A percentile compares a stretch with the other conserved stretches of the same genome.
Conservation (phyloP, 148 eudicot genomes). For the Cornus florida region DNA sequence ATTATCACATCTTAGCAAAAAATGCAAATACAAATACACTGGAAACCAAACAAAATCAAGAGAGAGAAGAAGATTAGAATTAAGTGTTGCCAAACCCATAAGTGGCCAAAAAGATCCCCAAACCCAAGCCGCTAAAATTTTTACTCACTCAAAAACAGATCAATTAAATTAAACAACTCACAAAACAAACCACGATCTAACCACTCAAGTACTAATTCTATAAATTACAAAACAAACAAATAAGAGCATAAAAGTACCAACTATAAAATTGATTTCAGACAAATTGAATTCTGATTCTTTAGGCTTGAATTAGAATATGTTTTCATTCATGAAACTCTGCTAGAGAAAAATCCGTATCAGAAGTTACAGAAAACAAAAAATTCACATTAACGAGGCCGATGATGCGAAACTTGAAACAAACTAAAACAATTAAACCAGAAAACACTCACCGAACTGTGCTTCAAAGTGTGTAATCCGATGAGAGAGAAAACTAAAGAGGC, state of each 20-base stretch:
- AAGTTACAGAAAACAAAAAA: no score
- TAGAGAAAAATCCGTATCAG: no score
- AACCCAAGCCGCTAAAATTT: not conserved
- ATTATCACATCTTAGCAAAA: not conserved
- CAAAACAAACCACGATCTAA: not conserved
- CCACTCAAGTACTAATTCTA: not conserved
- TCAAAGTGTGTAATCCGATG: conserved; percentile 20
- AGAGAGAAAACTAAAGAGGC: not conserved
- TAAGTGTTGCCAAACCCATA: not conserved
- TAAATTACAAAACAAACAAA: no score
- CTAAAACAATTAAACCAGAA: not conserved
- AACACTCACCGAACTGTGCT: conserved; percentile 34
- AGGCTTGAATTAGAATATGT: not conserved
- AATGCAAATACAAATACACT: not conserved
- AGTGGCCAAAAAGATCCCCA: not conserved
- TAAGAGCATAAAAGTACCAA: not conserved
- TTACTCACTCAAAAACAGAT: not conserved
- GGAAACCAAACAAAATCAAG: not conserved
- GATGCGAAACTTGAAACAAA: not conserved
- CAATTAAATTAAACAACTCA: not conserved
- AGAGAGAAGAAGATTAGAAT: not conserved
- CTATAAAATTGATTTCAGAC: no score
- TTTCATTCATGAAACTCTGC: not conserved
- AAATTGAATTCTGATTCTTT: not conserved
- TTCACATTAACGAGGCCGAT: not conserved